Base-by-base conservation (phyloP, 1,284 basidiomycete species). In the Coniophora puteana region DNA sequence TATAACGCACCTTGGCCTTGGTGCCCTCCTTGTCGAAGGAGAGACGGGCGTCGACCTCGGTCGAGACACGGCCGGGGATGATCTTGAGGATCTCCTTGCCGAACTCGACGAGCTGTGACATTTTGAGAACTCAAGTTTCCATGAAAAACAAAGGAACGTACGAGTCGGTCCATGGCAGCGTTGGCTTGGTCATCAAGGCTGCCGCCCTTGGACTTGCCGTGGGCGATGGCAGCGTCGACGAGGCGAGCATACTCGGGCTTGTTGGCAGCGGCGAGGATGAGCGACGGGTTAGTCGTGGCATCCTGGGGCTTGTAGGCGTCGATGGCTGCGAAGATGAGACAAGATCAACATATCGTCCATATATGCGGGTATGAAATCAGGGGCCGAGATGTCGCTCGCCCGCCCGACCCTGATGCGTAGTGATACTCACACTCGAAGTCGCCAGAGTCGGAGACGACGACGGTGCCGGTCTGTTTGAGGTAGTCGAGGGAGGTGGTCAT, bases 31-130 rank as follows among this genome's bases (percentile, higher is more conserved):
- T 96, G 75, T 98, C 89, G 69, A 95, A 98, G 49, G 95, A 98
- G 50, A 98, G 82, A 52, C 88, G 83, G 45, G 96, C 95, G 66
- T 99, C 95, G 53, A 99, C 94, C 70, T 99, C 95, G 51, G 95
- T 99, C 38, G 95, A 99, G 53, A 99, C 95, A 67, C 95, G 90
- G 51, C 95, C 96, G 47, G 96, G 95, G 61, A 99, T 92, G 67
- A 99, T 92, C 54, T 78, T 74, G 45, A 99, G 78, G 63, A 99
- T 98, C 72, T 90, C 93, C 67, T 83, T 87, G 55, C 95, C 95
- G 68, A 99, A 99, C 65, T 92, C 93, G 58, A 98, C 92, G 49
- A 97, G 83, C 89, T 93, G 52, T 20, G 30, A 39, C 18, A 37
- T 25, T 41, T 40, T 43, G 22, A 47, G 29, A 11, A 35, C 43